These are phyloP conservation scores for Candida vartiovaarae DNA, from an alignment of 805 yeast genomes.

Conservation along the genomic window DNA sequence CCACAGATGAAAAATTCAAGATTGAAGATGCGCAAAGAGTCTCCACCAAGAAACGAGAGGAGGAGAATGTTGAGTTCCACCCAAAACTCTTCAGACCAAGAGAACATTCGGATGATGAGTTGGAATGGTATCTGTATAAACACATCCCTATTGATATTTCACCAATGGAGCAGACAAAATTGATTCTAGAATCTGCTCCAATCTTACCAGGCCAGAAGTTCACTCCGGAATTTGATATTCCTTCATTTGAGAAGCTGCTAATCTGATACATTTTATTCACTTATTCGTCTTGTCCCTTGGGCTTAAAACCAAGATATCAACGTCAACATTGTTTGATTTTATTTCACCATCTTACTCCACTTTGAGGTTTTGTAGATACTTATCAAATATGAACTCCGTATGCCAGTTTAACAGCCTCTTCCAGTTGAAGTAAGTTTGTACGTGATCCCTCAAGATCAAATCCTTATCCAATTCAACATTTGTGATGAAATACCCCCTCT, in stretches of 20 bases:
- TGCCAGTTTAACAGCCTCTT: constrained; percentile 17
- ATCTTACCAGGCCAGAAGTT: constrained; percentile 76
- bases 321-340: neutral
- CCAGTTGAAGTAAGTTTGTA: constrained; percentile 17
- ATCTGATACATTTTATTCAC: neutral
- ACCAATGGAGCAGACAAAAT: constrained; percentile 46
- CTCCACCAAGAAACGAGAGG: constrained; percentile 63
- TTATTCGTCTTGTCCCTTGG: too few species aligned
- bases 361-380: constrained; percentile 5
- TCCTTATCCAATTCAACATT: constrained; percentile 12
- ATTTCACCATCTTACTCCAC: neutral
- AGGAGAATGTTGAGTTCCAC: constrained; percentile 71
- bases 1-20: constrained; percentile 81
- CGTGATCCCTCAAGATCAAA: constrained; percentile 3
- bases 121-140: constrained; percentile 65
- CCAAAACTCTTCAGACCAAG: constrained; percentile 67
- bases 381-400: constrained; percentile 14
- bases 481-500: constrained; percentile 10
- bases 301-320: too few species aligned
- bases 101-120: constrained; percentile 29
- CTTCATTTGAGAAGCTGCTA: constrained; percentile 51
- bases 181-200: constrained; percentile 64
- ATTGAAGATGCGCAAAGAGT: constrained; percentile 85
- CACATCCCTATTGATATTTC: constrained; percentile 45
- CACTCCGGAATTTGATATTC: constrained; percentile 56